Conservation (phyloP, 2,329 filamentous ascomycete genomes). For the Endothia cerciana region DNA sequence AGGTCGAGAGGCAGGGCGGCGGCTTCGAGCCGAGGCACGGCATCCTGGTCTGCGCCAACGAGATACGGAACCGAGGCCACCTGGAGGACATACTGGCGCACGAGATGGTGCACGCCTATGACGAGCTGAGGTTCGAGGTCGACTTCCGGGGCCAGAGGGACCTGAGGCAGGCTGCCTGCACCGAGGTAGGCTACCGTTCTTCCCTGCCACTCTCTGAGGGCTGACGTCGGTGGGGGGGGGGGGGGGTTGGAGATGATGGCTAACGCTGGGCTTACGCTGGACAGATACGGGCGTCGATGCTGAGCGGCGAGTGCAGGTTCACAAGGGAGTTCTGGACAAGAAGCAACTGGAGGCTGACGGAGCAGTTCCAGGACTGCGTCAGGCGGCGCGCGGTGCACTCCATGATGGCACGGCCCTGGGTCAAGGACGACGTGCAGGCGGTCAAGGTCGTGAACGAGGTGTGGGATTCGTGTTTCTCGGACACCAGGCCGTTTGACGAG, state of each 20-base stretch:
- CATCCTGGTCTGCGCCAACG: conserved; percentile 91
- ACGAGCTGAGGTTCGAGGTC: conserved; percentile 89
- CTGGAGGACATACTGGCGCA: conserved; percentile 93
- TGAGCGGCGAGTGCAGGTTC: conserved; percentile 94
- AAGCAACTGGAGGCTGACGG: conserved; percentile 84
- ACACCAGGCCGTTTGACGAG: conserved; percentile 95
- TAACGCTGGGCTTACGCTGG: conserved; percentile 17
- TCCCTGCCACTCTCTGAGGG: conserved; percentile 3
- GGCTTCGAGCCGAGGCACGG: conserved; percentile 87
- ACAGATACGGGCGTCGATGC: conserved; percentile 87
- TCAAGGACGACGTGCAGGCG: conserved; percentile 85
- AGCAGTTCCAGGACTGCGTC: conserved; percentile 94
- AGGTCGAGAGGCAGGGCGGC: conserved; percentile 69
- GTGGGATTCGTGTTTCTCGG: conserved; percentile 96
- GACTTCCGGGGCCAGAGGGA: conserved; percentile 73
- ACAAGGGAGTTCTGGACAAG: conserved; percentile 81
- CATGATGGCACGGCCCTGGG: conserved; percentile 75
- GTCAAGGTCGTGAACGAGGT: conserved; percentile 91
- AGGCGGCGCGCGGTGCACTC: conserved; percentile 78
- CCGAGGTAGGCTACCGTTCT: conserved; percentile 66
- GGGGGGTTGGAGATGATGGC: conserved; percentile 26
- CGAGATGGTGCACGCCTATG: conserved; percentile 98
- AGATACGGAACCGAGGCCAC: conserved; percentile 77
- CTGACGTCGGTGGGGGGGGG: too few relatives aligned
- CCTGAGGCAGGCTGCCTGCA: conserved; percentile 88